Evolutionary conservation across 495 filamentous ascomycete species (phyloP), one percentile per base, ranked within the genome.

Genomic region (Penicillium manginii): DNA sequence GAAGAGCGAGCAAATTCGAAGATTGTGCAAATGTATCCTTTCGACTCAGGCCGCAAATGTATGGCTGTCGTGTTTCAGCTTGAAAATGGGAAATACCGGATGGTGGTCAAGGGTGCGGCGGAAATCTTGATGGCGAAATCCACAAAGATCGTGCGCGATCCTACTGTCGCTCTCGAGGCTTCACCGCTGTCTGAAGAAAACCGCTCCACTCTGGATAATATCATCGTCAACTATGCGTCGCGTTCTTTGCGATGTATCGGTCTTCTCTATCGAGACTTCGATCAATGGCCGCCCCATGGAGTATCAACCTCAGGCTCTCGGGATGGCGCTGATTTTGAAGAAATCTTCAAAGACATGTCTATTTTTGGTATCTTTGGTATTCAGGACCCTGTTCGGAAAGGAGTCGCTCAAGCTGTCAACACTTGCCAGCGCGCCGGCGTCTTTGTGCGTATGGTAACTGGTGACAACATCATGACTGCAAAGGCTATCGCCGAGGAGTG

Each of bases 381-480:
- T 59, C 91, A 93, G 73, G 91, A 96, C 74, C 91, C 91, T 17
- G 83, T 96, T 26, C 90, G 91, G 51, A 72, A 74, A 6, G 92
- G 91, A 59, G 91, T 94, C 15, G 75, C 81, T 11, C 87, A 92
- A 29, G 88, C 92, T 6, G 91, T 96, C n/a, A 71, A 76, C 19
- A 79, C 85, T 52, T 92, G 89, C 52, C 86, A 91, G 61, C 74
- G 82, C 22, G 92, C 92, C 32, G 92, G 92, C 61, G 90, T 96
- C 45, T 86, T 86, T 62, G 91, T 94, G 14, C 86, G 90, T 35
- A 96, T 96, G 92, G 91, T 96, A 15, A 96, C 92, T 23, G 92
- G 92, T 55, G 92, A 96, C 65, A 96, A 94, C 61, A 79, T 92
- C 52, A 74, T 84, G 54, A 96, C 92, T 12, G 92, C 92, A n/a